Evolutionary conservation across 345 rosid species (phyloP), one percentile per base, ranked within the genome.

Genomic region (Citrus unshiu): DNA sequence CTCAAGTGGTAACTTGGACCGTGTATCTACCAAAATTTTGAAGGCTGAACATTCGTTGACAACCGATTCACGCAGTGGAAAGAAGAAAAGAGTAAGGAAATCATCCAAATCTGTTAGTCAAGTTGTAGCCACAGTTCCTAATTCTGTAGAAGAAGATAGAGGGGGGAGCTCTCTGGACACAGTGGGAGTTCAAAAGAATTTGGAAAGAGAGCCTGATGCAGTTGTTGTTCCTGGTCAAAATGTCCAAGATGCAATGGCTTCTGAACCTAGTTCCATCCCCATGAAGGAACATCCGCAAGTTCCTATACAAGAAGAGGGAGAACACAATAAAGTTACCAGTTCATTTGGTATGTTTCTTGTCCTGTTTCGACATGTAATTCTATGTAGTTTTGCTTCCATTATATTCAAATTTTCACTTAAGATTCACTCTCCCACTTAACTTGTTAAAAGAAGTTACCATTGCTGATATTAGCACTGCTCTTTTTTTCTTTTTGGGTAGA

Each of bases 41-140:
- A 83, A 77, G 74, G 78, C 19, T 51, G 64, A 39, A 12, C 75
- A 70, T 34, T 67, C 57, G n/a, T 69, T 76, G 14, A 72, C 62
- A 21, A 62, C 24, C 0, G 37, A 22, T 60, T 72, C 70, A 67
- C 61, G 77, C 60, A 67, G 30, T 9, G 84, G 77, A 66, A 84
- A 62, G 39, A 72, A 25, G 80, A 88, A 78, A 77, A 77, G 78
- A 71, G 87, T 78, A 81, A 82, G 69, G 76, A 80, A 85, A 79
- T 60, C 81, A 12, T 25, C 79, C 71, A 37, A 82, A 51, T 27
- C 61, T 78, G 46, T n/a, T 40, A 64, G 59, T 82, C 80, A 73
- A 72, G 85, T 68, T 60, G 75, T 32, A 70, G 72, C 78, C 65
- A 74, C 30, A 37, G 71, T 57, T n/a, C 62, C 75, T 81, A 56